These are phyloP conservation scores for Rhynchosporium agropyri DNA, from an alignment of 2,329 filamentous ascomycete species.

Conservation along the genomic window DNA sequence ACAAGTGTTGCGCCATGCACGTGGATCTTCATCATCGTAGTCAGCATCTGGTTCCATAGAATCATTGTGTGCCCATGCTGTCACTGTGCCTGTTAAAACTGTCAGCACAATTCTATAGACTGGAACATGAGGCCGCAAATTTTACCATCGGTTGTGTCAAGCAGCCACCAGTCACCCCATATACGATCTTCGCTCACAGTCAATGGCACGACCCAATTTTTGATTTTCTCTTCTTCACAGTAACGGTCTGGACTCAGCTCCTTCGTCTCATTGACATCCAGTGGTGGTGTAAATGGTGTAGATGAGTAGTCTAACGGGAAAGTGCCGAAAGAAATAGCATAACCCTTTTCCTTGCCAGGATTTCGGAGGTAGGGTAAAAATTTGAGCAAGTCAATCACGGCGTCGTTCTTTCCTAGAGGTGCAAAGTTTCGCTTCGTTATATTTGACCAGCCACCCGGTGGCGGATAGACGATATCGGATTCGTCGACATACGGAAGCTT, in stretches of 20 bases:
- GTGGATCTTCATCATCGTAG: not conserved
- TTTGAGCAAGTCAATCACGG: conserved; percentile 4
- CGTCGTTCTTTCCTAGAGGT: not conserved
- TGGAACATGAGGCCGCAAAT: not conserved
- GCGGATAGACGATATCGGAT: not conserved
- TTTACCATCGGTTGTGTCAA: conserved; percentile 14
- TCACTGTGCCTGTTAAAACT: not conserved
- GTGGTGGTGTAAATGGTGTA: not conserved
- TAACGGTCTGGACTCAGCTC: not conserved
- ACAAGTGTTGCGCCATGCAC: conserved; percentile 15
- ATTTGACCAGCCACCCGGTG: not conserved
- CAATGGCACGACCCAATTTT: conserved; percentile 10
- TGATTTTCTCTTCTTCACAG: conserved; percentile 10
- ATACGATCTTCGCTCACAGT: conserved; percentile 10
- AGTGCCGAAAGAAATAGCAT: conserved; percentile 15
- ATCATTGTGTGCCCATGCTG: not conserved
- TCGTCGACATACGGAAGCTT: not conserved
- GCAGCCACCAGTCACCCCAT: not conserved
- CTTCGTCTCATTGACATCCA: not conserved
- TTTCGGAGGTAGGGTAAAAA: conserved; percentile 7
- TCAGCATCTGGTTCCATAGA: not conserved
- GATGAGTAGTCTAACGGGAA: conserved; percentile 10
- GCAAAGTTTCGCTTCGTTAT: not conserved
- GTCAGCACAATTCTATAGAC: not conserved
- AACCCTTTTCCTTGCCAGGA: conserved; percentile 13